Evolutionary conservation across 1,284 basidiomycete species (phyloP), one percentile per base, ranked within the genome.

Genomic region (Apiotrichum sp.): DNA sequence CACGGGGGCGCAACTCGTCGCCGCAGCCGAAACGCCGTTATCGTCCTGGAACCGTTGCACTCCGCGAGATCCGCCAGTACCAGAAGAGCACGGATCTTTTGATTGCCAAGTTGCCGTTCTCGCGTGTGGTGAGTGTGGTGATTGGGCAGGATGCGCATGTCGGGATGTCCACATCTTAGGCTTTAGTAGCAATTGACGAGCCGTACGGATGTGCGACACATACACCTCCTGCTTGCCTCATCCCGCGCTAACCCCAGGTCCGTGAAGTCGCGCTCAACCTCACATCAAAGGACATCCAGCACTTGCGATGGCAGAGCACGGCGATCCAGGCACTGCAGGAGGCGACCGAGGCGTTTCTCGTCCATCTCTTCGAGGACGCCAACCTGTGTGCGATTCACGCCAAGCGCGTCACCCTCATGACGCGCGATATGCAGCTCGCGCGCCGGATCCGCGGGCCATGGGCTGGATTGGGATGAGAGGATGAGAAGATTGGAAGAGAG

Each of bases 361-460:
- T 97, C 13, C 92, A 96, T 77, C 78, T 97, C 41, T 96, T 97
- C 64, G 93, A 97, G 77, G 93, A 97, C 76, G 89, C 93, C 47
- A 97, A 97, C 75, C 78, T 97, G 46, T 96, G 93, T 71, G 93
- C 96, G 4, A 89, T 99, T 62, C 96, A 99, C 73, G 95, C 96
- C 33, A 97, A 96, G 77, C 87, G 95, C 68, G 96, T 99, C 11
- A 99, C 96, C 6, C 88, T 99, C 68, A 97, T 97, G 93, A 89
- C 92, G 62, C 84, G 88, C 63, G 96, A 99, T 72, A 95, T 99
- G 63, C 92, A 96, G 65, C 86, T 98, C 45, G 95, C 95, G 32
- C 83, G 95, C 55, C 84, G 95, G 63, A 90, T 98, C 79, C 84
- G 95, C 57, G 95, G 95, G 3, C 83, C 84, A 44, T 89, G 86